A percentile compares a stretch with the other conserved stretches of the same genome.
Conservation (phyloP, 2,329 filamentous ascomycete genomes). For the Penicillium crustosum region DNA sequence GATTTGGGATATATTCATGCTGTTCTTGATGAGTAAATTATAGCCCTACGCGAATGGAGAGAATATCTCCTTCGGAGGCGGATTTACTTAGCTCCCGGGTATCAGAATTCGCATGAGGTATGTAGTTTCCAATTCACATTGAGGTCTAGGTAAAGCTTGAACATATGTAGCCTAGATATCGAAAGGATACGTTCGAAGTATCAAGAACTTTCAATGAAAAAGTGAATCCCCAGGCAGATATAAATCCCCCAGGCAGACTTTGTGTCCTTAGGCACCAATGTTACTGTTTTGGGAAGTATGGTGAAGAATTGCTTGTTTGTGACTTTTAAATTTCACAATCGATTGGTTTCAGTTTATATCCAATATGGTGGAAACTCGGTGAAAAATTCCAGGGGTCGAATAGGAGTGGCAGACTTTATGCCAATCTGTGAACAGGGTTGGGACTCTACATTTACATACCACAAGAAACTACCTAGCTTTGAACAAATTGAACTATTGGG, state of each 20-base stretch:
- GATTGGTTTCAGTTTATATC: neutral
- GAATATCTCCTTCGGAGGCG: slow-evolving; percentile 3
- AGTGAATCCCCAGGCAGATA: too few relatives aligned
- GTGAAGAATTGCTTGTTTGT: neutral
- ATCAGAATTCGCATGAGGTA: neutral
- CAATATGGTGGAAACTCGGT: too few relatives aligned
- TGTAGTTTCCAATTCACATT: neutral
- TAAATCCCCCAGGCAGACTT: too few relatives aligned
- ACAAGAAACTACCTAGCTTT: neutral
- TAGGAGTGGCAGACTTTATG: too few relatives aligned
- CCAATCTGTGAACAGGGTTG: too few relatives aligned
- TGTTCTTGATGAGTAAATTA: neutral
- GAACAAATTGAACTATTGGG: neutral
- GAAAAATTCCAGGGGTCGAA: too few relatives aligned
- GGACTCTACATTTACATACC: neutral
- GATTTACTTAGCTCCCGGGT: slow-evolving; percentile 12
- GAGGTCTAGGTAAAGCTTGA: neutral
- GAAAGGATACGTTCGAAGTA: neutral
- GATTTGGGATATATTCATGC: slow-evolving; percentile 19
- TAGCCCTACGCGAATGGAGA: neutral
- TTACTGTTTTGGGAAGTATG: neutral
- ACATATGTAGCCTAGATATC: neutral
- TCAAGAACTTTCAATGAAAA: too few relatives aligned
- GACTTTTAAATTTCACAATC: neutral
- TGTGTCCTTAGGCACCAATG: neutral